Conservation (phyloP, 352 stramenopile genomes). For the Phytophthora foliorum region DNA sequence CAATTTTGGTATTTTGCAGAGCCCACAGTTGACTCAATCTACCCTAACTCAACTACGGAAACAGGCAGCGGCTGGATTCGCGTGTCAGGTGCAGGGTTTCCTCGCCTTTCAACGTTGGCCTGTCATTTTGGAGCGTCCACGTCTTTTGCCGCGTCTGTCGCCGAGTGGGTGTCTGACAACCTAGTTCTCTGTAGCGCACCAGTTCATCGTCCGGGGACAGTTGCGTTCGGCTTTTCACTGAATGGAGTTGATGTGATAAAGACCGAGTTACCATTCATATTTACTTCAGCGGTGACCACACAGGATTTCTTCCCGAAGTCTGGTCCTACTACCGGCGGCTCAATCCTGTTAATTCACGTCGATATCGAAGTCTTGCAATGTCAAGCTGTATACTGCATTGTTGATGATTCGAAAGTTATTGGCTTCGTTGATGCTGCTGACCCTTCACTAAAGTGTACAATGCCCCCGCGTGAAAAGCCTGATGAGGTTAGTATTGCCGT, state of each 20-base stretch:
- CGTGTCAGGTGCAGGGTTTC: slow-evolving; percentile 36
- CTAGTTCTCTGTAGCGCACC: slow-evolving; percentile 43
- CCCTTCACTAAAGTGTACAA: slow-evolving; percentile 31
- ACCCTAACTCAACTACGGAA: slow-evolving; percentile 34
- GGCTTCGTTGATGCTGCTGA: slow-evolving; percentile 11
- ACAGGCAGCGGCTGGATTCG: slow-evolving; percentile 20
- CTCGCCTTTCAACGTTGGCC: slow-evolving; percentile 44
- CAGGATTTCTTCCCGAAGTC: slow-evolving; percentile 31
- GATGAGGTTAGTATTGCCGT: slow-evolving; percentile 35
- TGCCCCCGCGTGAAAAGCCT: slow-evolving; percentile 23
- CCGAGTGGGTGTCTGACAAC: slow-evolving; percentile 39
- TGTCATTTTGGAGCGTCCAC: slow-evolving; percentile 54
- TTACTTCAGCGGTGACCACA: slow-evolving; percentile 12
- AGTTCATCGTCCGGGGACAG: slow-evolving; percentile 25
- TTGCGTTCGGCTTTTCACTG: slow-evolving; percentile 54
- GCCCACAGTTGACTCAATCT: slow-evolving; percentile 33
- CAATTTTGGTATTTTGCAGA: slow-evolving; percentile 54
- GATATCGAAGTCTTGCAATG: slow-evolving; percentile 26
- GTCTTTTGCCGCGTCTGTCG: slow-evolving; percentile 3
- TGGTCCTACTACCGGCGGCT: slow-evolving; percentile 43
- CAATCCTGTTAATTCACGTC: slow-evolving; percentile 37
- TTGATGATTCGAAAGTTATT: slow-evolving; percentile 29
- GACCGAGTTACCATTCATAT: slow-evolving; percentile 41
- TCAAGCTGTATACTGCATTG: slow-evolving; percentile 34
- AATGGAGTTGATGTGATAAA: slow-evolving; percentile 63